Conservation (phyloP, 192 early-diverging fungal species). For the Anaeromyces robustus region DNA sequence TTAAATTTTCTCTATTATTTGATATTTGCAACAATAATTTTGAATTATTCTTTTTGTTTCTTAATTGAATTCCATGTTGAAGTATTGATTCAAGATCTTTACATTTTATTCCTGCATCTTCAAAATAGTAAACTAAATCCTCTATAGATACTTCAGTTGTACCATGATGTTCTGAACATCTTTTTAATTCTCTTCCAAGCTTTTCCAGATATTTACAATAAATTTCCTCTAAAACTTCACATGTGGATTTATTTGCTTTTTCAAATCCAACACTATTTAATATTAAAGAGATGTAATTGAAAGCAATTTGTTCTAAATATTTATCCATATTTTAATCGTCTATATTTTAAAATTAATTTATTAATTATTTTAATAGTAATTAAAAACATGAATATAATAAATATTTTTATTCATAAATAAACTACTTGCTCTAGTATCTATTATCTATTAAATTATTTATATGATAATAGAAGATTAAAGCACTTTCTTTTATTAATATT, state of each 20-base stretch:
- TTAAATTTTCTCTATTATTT: neutral
- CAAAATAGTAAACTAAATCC: neutral
- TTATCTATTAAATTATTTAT: neutral
- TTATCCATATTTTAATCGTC: neutral
- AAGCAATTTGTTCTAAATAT: neutral
- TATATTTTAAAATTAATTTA: neutral
- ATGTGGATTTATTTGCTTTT: neutral
- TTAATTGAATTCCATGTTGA: neutral
- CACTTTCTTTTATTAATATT: neutral
- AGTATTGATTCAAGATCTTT: neutral
- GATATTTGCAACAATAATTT: neutral
- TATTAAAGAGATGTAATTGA: neutral
- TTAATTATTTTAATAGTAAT: neutral
- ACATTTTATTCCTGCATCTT: neutral
- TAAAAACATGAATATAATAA: neutral
- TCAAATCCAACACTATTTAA: neutral
- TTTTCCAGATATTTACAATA: neutral
- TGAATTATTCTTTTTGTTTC: neutral
- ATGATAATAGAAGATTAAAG: neutral
- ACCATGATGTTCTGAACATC: neutral
- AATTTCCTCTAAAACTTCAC: neutral
- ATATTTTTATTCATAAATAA: neutral
- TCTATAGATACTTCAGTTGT: neutral
- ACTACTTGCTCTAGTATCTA: neutral
- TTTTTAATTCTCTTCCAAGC: neutral